Conservation (phyloP, 345 rosid genomes). For the Erodium maritimum region DNA sequence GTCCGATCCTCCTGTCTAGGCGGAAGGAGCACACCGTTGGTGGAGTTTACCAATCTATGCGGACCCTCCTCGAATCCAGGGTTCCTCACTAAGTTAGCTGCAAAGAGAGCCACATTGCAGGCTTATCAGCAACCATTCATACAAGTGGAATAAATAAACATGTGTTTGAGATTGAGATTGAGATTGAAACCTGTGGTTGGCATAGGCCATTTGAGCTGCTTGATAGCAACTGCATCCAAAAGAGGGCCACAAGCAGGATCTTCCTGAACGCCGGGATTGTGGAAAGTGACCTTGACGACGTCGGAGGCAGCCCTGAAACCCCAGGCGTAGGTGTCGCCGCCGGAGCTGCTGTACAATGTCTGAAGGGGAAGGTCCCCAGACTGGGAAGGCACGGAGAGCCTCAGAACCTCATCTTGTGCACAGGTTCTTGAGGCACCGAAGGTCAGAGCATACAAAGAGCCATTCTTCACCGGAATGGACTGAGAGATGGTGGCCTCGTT, state of each 20-base stretch:
- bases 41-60: conserved; percentile 53
- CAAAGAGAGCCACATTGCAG: no score
- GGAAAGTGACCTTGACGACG: conserved; percentile 45
- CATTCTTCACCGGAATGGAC: conserved; percentile 45
- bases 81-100: conserved; percentile 78
- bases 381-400: conserved; percentile 59
- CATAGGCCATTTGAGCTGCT: conserved; percentile 54
- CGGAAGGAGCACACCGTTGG: conserved; percentile 86
- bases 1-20: conserved; percentile 72
- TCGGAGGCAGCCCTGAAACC: conserved; percentile 44
- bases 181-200: conserved; percentile 67
- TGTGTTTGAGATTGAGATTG: no score
- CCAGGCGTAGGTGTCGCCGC: conserved; percentile 86
- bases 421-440: conserved; percentile 96
- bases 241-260: conserved; percentile 98
- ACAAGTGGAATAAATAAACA: no score
- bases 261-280: conserved; percentile 87
- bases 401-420: conserved; percentile 82
- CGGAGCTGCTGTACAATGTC: conserved; percentile 70
- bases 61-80: conserved; percentile 92
- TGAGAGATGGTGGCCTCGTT: conserved; percentile 94
- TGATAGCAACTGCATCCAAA: conserved; percentile 91
- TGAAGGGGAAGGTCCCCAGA: conserved; percentile 84
- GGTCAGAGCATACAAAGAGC: conserved; percentile 69
- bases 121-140: neutral